Evolutionary conservation across 768 basidiomycete genomes (phyloP).

Genomic region (Agaricus blazei): DNA sequence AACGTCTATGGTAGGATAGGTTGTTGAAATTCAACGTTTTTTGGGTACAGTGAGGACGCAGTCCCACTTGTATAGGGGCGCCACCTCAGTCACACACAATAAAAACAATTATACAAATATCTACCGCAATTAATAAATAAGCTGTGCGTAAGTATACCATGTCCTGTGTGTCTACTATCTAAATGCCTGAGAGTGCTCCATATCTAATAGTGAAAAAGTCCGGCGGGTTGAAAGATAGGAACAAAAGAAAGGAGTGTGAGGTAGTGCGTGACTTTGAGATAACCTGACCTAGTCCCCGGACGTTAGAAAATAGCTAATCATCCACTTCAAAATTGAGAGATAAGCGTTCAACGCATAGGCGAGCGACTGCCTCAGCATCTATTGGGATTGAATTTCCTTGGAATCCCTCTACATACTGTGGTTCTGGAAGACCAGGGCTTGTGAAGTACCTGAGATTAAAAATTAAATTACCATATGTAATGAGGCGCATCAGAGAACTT

Average conservation of each 20-base stretch:
- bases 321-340: constrained; percentile 56
- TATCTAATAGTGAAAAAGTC: too few species aligned
- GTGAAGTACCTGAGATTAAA: constrained; percentile 56
- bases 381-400: constrained; percentile 83
- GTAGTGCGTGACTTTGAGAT: background rate
- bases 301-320: constrained; percentile 30
- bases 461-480: background rate
- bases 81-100: too few species aligned
- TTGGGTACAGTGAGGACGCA: too few species aligned
- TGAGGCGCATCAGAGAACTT: constrained; percentile 13
- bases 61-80: too few species aligned
- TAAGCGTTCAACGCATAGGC: constrained; percentile 52
- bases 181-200: too few species aligned
- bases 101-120: too few species aligned
- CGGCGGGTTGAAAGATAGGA: background rate
- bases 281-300: too few species aligned
- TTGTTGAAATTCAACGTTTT: too few species aligned
- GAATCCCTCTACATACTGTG: constrained; percentile 83
- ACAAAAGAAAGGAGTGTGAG: background rate
- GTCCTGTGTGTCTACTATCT: too few species aligned
- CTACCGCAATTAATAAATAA: too few species aligned
- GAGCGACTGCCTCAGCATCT: constrained; percentile 64
- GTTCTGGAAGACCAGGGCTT: constrained; percentile 61
- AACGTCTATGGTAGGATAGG: too few species aligned
- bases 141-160: too few species aligned